Conservation (phyloP, 2,329 filamentous ascomycete species). For the Penicillium sp. region DNA sequence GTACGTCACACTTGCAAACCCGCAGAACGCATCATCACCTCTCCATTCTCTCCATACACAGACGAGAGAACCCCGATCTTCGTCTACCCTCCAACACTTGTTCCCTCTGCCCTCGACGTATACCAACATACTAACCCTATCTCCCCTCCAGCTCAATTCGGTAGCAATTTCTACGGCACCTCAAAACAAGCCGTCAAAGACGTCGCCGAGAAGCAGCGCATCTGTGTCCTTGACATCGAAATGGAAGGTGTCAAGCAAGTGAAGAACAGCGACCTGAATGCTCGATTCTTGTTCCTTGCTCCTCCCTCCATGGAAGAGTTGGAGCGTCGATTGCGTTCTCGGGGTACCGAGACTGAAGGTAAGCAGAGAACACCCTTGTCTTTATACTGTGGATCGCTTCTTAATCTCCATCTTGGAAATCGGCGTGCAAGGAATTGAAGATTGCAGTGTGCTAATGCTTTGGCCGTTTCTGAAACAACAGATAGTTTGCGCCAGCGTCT, state of each 20-base stretch:
- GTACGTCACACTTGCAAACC: not conserved
- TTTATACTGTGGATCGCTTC: not conserved
- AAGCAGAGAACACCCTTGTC: not conserved
- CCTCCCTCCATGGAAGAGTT: conserved; percentile 70
- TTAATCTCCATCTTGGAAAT: no score
- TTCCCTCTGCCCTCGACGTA: no score
- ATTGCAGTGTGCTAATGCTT: no score
- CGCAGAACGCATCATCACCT: no score
- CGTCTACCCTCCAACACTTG: no score
- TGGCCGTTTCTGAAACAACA: not conserved
- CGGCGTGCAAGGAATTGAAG: no score
- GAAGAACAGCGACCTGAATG: conserved; percentile 65
- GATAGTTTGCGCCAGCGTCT: conserved; percentile 62
- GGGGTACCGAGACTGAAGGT: conserved; percentile 70
- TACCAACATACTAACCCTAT: not conserved
- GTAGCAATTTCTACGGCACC: conserved; percentile 82
- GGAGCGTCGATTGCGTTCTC: conserved; percentile 65
- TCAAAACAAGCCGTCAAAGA: conserved; percentile 72
- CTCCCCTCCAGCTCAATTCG: conserved; percentile 58
- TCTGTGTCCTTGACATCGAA: conserved; percentile 89
- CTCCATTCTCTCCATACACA: no score
- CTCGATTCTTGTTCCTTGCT: conserved; percentile 77
- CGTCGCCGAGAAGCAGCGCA: conserved; percentile 62
- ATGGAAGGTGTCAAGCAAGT: conserved; percentile 98
- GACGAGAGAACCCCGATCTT: no score